Evolutionary conservation across 352 stramenopile genomes (phyloP), one percentile per base, ranked within the genome.

Genomic region (Phytophthora capsici): DNA sequence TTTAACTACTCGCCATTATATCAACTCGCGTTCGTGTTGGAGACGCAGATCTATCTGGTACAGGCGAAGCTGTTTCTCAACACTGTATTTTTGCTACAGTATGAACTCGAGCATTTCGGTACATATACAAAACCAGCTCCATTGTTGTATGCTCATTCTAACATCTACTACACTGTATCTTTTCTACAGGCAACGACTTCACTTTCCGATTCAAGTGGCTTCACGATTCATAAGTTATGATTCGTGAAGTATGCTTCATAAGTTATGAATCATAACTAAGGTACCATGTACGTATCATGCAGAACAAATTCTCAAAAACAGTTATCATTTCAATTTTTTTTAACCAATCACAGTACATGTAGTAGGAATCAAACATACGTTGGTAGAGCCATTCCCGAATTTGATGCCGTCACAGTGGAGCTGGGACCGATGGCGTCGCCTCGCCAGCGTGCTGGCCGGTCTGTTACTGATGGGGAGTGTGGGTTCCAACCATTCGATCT

Each of bases 401-500:
- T 12, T 58, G 30, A 16, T 5, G 17, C 26, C 9, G 23, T 9
- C 20, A 36, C 20, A 23, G 25, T 45, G 44, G 36, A 57, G 72
- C 19, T 50, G 34, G 55, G 60, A 76, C 38, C 58, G 41, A 37
- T 51, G 57, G 26, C 67, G 75, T 16, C 80, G 80, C 53, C 73
- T 75, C 49, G 51, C 69, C 32, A 92, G 86, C 57, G 73, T 92
- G 14, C 26, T 72, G 2, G 72, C 75, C 1, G 85, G 83, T 14
- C 58, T 88, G 32, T 55, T 83, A 57, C 74, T 92, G 38, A 90
- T 91, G 74, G 53, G 69, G 0, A 78, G 71, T 26, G 72, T 89
- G 36, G 85, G 85, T 13, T 91, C 85, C 13, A 89, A 88, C 66
- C 82, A 94, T 68, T 78, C 84, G 10, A 88, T 94, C 45, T 94